phyloP scores from a whole-genome alignment of 2,329 filamentous ascomycete species.

The Xylaria sp. region DNA sequence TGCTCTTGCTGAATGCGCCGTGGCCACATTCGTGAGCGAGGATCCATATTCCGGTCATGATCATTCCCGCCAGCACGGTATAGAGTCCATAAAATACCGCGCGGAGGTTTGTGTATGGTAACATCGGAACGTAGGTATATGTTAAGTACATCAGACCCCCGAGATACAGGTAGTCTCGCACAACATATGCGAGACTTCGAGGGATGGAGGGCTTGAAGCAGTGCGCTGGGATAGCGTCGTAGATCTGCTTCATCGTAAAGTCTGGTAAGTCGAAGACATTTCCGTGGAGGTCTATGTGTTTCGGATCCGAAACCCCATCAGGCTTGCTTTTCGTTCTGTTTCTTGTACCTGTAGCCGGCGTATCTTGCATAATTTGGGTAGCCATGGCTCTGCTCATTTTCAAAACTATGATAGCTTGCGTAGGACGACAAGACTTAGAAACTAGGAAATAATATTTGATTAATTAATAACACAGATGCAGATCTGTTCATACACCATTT shows the following conservation, averaged over 20 bases:
- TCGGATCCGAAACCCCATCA: background rate
- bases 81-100: background rate
- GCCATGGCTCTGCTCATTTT: background rate
- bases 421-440: background rate
- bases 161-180: background rate
- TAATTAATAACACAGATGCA: background rate
- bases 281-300: background rate
- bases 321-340: background rate
- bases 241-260: background rate
- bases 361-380: background rate
- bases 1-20: background rate
- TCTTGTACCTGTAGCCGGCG: background rate
- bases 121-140: background rate
- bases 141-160: background rate
- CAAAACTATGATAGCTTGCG: background rate
- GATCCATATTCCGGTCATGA: background rate
- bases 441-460: background rate
- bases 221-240: background rate
- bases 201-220: background rate
- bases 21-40: conserved; percentile 1
- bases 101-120: background rate
- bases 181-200: background rate
- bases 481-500: background rate
- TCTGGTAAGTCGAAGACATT: background rate
- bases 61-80: background rate